Evolutionary conservation across 805 yeast genomes (phyloP), one percentile per base, ranked within the genome.

Genomic region (Saturnispora serradocipensis): DNA sequence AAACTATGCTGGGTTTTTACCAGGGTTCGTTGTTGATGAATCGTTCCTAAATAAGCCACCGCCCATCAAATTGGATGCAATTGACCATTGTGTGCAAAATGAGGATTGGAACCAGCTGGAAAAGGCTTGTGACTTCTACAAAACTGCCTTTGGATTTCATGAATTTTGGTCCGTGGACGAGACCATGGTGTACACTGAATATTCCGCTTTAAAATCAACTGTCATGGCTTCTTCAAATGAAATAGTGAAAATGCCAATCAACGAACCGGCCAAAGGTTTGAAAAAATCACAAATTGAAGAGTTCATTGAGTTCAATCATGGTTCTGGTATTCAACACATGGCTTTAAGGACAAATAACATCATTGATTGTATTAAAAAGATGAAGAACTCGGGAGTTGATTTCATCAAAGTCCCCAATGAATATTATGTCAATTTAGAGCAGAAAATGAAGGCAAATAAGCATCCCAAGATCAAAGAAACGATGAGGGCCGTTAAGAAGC

Each of bases 121-220:
- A 30, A 58, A 58, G 5, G 77, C 80, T 0, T 84, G 89, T 58
- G 67, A 69, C 16, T 75, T 76, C 52, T 87, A 88, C 65, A 77
- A 80, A 28, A 65, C 67, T 25, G 76, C 78, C 2, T 78, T 87
- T 58, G 89, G 89, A 1, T 85, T 88, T 67, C 88, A 82, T 58
- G 72, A 80, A 61, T 87, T 79, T 63, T 86, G 95, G 93, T 83
- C 91, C 0, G 95, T 85, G 11, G 95, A 86, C 63, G 95, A 88
- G 56, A 72, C 71, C 45, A 86, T 82, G 56, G 77, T 88, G n/a
- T 73, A 75, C 48, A 86, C 96, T 0, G 80, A 77, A 49, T 80
- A 70, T 57, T 77, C 89, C 2, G 86, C 93, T 0, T 74, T 87
- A 51, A 73, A 77, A 50, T 84, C 95, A 11, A 77, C 81, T 24